Percentiles rank a stretch among this genome's conserved stretches.
These are phyloP conservation scores for Endocladia muricata DNA, from an alignment of 31 red algal species.

Conservation along the genomic window DNA sequence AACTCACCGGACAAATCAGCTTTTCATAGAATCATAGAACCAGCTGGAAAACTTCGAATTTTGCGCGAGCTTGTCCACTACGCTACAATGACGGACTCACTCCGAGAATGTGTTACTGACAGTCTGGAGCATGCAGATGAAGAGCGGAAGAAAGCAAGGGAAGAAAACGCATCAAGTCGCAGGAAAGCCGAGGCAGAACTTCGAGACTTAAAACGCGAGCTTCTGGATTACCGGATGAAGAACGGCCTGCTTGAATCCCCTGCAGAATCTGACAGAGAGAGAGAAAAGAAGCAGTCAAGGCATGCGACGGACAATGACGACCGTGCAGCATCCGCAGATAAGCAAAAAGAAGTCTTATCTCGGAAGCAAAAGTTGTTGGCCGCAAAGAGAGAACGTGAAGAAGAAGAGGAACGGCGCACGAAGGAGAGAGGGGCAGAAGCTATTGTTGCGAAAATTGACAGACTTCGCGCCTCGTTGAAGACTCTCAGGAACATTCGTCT, in stretches of 20 bases:
- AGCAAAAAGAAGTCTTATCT: constrained; percentile 10
- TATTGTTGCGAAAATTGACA: constrained; percentile 41
- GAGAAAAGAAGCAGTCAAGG: no score
- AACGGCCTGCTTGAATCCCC: constrained; percentile 25
- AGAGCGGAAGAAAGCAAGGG: constrained; percentile 45
- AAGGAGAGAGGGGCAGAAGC: constrained; percentile 47
- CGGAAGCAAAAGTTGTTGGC: constrained; percentile 32
- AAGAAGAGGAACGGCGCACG: constrained; percentile 14
- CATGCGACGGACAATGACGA: constrained; percentile 1
- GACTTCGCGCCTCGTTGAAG: constrained; percentile 26
- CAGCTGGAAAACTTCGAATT: constrained; percentile 40
- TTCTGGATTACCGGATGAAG: constrained; percentile 40
- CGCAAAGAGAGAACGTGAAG: constrained; percentile 32
- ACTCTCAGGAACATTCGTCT: constrained; percentile 40
- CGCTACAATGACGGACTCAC: constrained; percentile 40
- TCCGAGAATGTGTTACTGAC: constrained; percentile 36
- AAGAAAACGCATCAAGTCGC: constrained; percentile 48
- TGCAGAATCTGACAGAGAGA: constrained; percentile 20
- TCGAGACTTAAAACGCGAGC: constrained; percentile 13
- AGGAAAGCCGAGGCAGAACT: constrained; percentile 43
- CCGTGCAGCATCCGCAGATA: background rate
- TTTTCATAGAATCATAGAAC: constrained; percentile 36
- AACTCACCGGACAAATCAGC: constrained; percentile 41
- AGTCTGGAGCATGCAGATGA: constrained; percentile 50
- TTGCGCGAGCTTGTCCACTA: constrained; percentile 58